Base-by-base conservation (phyloP, 768 basidiomycete genomes). In the Termitomyces sp. region DNA sequence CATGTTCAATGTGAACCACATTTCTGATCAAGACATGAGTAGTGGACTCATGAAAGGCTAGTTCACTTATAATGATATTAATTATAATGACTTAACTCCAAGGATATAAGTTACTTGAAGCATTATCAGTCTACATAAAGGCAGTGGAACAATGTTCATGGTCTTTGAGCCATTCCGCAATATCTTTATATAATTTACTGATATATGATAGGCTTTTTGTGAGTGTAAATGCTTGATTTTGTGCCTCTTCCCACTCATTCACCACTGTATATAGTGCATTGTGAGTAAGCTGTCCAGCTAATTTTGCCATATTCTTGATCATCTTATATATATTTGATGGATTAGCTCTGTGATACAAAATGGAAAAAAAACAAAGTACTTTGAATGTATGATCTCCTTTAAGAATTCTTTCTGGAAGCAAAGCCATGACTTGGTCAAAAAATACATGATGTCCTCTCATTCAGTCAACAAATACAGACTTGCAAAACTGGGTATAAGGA, bases 21-120 rank as follows among this genome's bases (percentile, higher is more conserved):
- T 57, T 38, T 38, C 32, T 2, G 1, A 50, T 13, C 33, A 57
- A 50, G 3, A 50, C 22, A 6, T 13, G 12, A 1, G 50, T 57
- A 10, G 56, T 57, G 2, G 56, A 57, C 8, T 57, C 50, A 57
- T 57, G 50, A 33, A 57, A 57, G n/a, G 26, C 56, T 12, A 46
- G 50, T 38, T 57, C 56, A 14, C 20, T 50, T 57, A 52, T 0
- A 40, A 7, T 36, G 1, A 14, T 43, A 9, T 8, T 20, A 10
- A 20, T 22, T 0, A 44, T 12, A 13, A 44, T 3, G 24, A n/a
- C 3, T 4, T 12, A 44, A 6, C 9, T 28, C 5, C 13, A 5
- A 9, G 3, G 0, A 47, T 30, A 45, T 0, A 14, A 24, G 30
- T 42, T 16, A 57, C 49, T 32, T 22, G 49, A 43, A 2, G 49